Conservation (phyloP, 2,329 filamentous ascomycete species). For the Nannizziopsis barbatae region DNA sequence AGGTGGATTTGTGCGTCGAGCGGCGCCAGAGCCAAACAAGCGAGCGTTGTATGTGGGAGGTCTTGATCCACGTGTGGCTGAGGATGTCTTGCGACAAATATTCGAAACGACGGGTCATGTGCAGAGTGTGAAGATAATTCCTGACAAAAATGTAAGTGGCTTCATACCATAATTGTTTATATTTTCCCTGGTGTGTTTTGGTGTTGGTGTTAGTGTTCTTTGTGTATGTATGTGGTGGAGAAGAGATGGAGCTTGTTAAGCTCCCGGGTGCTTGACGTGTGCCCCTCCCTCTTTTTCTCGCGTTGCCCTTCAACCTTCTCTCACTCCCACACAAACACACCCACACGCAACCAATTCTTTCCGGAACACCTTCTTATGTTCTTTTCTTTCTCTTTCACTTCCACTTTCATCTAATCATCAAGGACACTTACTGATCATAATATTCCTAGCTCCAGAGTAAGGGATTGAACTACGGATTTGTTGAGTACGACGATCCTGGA, state of each 20-base stretch:
- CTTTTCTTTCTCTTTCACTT: slow-evolving; percentile 4
- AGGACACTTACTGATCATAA: slow-evolving; percentile 14
- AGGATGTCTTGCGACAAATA: slow-evolving; percentile 92
- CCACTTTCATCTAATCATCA: slow-evolving; percentile 1
- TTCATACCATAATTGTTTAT: slow-evolving; percentile 1
- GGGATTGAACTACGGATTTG: slow-evolving; percentile 97
- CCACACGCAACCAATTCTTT: not conserved
- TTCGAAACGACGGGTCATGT: slow-evolving; percentile 98
- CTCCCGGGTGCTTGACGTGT: slow-evolving; percentile 1
- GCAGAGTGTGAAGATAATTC: slow-evolving; percentile 98
- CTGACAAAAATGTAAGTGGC: slow-evolving; percentile 89
- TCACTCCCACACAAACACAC: not conserved
- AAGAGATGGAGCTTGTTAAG: not conserved
- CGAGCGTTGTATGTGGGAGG: slow-evolving; percentile 92
- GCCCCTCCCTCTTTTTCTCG: slow-evolving; percentile 14
- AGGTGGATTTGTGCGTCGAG: slow-evolving; percentile 71
- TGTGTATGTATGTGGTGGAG: not conserved
- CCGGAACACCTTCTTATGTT: not conserved
- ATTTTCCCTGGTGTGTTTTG: not conserved
- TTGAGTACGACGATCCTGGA: slow-evolving; percentile 96
- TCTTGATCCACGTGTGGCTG: slow-evolving; percentile 85
- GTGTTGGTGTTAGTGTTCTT: not conserved
- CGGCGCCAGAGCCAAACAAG: slow-evolving; percentile 97
- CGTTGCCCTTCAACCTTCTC: not conserved
- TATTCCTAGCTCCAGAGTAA: slow-evolving; percentile 55